Conservation (phyloP, 1,139 yeast species). For the Protomyces gravidus region DNA sequence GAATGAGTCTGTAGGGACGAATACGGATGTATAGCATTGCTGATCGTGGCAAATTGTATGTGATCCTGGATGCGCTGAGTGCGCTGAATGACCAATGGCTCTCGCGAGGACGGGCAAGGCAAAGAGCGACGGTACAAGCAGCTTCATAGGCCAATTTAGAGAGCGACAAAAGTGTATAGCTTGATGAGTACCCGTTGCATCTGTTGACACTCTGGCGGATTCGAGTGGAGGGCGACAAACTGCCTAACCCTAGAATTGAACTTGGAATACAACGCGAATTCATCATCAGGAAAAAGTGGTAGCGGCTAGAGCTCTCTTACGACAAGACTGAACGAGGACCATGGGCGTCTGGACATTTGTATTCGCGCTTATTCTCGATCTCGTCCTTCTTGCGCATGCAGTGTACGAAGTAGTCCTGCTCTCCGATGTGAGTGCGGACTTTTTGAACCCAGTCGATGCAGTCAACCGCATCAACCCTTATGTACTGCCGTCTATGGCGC, state of each 20-base stretch:
- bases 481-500: conserved; percentile 83
- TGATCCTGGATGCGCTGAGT: background rate
- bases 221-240: too few species aligned
- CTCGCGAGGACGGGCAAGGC: background rate
- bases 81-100: background rate
- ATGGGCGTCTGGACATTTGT: conserved; percentile 23
- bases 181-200: too few species aligned
- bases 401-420: conserved; percentile 90
- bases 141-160: background rate
- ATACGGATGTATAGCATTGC: conserved; percentile 58
- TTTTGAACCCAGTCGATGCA: conserved; percentile 92
- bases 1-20: conserved; percentile 65
- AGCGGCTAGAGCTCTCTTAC: too few species aligned
- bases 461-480: conserved; percentile 86
- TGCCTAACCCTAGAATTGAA: too few species aligned
- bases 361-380: conserved; percentile 51
- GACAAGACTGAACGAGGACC: background rate
- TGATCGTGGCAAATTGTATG: conserved; percentile 23
- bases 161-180: background rate
- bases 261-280: too few species aligned
- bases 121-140: background rate
- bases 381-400: conserved; percentile 80
- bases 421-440: conserved; percentile 48
- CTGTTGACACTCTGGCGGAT: too few species aligned
- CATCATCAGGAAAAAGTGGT: too few species aligned